A percentile compares a stretch with the other conserved stretches of the same genome.
Evolutionary conservation across 768 basidiomycete genomes (phyloP).

Genomic region (Hygrocybe punicea): DNA sequence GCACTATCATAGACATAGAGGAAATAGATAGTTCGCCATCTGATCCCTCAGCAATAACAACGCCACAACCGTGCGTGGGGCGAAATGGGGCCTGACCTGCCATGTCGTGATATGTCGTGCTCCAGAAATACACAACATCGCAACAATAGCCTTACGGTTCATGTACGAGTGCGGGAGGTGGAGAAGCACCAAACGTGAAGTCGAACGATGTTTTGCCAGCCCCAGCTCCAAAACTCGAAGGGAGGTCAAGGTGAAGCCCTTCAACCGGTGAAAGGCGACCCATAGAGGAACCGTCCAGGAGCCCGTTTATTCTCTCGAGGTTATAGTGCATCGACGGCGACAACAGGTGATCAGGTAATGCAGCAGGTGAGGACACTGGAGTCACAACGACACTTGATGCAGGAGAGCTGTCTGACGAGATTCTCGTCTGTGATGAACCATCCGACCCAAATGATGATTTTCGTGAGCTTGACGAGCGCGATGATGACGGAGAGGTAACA

Average conservation of each 20-base stretch:
- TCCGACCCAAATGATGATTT: constrained; percentile 7
- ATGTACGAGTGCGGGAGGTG: neutral
- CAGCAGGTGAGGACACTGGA: neutral
- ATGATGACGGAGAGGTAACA: constrained; percentile 10
- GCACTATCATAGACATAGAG: constrained; percentile 19
- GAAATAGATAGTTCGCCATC: neutral
- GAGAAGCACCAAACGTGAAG: neutral
- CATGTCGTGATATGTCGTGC: too few relatives aligned
- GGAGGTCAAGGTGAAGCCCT: neutral
- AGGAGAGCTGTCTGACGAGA: constrained; percentile 10
- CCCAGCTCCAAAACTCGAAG: neutral
- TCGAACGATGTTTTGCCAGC: neutral
- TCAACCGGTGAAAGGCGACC: neutral
- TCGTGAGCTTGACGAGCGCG: constrained; percentile 3
- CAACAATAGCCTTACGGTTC: neutral
- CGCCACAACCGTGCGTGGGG: too few relatives aligned
- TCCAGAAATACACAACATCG: neutral
- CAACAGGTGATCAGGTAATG: neutral
- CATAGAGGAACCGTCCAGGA: neutral
- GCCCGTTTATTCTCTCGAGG: neutral
- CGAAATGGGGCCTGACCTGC: too few relatives aligned
- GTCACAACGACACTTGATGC: constrained; percentile 3
- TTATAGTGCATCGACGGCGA: neutral
- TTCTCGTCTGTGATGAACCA: constrained; percentile 7
- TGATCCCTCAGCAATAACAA: neutral